A percentile compares a stretch with the other conserved stretches of the same genome.
Conservation (phyloP, 1,284 basidiomycete genomes). For the Heliocybe sulcata region DNA sequence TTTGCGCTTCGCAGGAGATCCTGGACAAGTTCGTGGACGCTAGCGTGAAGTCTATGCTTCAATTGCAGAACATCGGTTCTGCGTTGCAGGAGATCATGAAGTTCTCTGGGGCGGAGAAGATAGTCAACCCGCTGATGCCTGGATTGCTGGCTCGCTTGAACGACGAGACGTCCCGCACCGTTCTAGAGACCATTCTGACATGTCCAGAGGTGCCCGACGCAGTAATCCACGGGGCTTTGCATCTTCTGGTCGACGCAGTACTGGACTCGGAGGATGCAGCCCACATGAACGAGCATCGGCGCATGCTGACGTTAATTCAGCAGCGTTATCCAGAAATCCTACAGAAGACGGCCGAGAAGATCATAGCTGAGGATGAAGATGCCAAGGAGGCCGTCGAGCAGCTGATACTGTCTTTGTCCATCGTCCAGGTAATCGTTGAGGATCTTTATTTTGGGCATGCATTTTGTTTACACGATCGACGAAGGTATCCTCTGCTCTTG, state of each 20-base stretch:
- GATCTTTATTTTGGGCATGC: not conserved
- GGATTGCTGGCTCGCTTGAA: conserved; percentile 33
- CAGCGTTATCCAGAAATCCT: conserved; percentile 49
- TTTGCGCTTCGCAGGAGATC: conserved; percentile 51
- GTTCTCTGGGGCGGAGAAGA: conserved; percentile 51
- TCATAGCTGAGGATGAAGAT: conserved; percentile 30
- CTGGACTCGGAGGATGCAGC: conserved; percentile 14
- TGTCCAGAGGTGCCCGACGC: conserved; percentile 26
- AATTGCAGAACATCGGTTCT: conserved; percentile 37
- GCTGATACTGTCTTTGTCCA: conserved; percentile 45
- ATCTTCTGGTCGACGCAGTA: conserved; percentile 25
- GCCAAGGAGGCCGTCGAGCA: conserved; percentile 37
- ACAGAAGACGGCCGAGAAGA: conserved; percentile 28
- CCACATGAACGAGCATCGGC: conserved; percentile 7
- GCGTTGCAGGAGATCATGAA: conserved; percentile 33
- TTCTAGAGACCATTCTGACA: conserved; percentile 40
- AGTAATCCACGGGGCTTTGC: conserved; percentile 29
- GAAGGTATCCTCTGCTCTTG: not conserved
- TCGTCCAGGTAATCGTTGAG: conserved; percentile 27
- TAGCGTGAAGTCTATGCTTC: conserved; percentile 33
- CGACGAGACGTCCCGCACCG: conserved; percentile 26
- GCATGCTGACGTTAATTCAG: conserved; percentile 33
- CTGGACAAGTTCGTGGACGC: conserved; percentile 36
- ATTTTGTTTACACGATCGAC: not conserved
- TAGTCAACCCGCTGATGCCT: conserved; percentile 47